phyloP scores from a whole-genome alignment of 2,329 filamentous ascomycete species.

The Colletotrichum sansevieriae region DNA sequence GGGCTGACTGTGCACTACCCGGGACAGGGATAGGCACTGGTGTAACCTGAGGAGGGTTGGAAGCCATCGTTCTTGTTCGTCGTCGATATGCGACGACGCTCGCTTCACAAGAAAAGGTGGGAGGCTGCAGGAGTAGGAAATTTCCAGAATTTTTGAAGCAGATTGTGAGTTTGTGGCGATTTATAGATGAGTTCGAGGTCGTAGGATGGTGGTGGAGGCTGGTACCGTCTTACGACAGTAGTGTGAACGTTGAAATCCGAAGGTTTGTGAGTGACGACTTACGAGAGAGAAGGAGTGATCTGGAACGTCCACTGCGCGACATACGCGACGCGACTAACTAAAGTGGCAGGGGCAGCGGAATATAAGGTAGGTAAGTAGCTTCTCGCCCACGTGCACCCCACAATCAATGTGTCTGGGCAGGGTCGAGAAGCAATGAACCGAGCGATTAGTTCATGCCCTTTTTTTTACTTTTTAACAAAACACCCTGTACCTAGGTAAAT shows the following conservation, averaged over 20 bases:
- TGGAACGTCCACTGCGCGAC: not conserved
- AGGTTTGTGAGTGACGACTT: not conserved
- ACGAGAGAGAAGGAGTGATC: not conserved
- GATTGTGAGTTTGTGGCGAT: not conserved
- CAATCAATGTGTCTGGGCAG: not conserved
- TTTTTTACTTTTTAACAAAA: no score
- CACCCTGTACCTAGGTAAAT: no score
- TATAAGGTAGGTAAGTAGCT: not conserved
- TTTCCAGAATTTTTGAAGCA: rapidly evolving
- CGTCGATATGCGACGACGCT: not conserved
- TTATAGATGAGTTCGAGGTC: no score
- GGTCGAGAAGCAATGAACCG: constrained; percentile 1
- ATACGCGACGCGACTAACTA: constrained; percentile 30
- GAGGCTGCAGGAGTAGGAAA: not conserved
- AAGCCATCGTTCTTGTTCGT: constrained; percentile 19
- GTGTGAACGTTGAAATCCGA: not conserved
- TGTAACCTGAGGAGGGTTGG: constrained; percentile 12
- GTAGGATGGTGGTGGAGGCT: no score
- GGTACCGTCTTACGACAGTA: no score
- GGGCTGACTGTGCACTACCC: not conserved
- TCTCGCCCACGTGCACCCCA: not conserved
- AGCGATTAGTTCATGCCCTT: not conserved
- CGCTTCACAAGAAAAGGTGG: not conserved
- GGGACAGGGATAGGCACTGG: constrained; percentile 2
- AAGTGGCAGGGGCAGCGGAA: constrained; percentile 9